Percentiles rank a stretch among this genome's conserved stretches.
Conservation (phyloP, 495 filamentous ascomycete genomes). For the Poronia punctata region DNA sequence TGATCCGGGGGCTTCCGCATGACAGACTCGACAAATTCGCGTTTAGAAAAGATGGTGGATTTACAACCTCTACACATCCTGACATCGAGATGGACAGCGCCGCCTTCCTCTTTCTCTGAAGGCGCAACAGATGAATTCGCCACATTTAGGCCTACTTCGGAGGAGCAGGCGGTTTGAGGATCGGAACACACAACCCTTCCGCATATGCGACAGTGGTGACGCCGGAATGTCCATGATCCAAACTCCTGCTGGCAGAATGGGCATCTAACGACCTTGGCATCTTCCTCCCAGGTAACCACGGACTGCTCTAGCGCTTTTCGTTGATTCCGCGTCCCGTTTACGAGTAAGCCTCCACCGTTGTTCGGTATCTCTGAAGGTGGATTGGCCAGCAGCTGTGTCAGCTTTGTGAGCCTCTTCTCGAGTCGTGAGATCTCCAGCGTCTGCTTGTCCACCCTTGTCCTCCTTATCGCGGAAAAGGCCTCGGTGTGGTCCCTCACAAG, state of each 20-base stretch:
- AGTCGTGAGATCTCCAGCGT: constrained; percentile 80
- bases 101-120: constrained; percentile 29
- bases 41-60: constrained; percentile 71
- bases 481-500: constrained; percentile 61
- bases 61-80: constrained; percentile 91
- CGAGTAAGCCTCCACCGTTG: constrained; percentile 23
- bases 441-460: constrained; percentile 73
- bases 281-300: constrained; percentile 92
- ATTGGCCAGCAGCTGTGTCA: constrained; percentile 75
- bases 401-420: constrained; percentile 84
- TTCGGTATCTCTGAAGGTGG: constrained; percentile 51
- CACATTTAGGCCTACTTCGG: constrained; percentile 73
- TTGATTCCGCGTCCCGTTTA: constrained; percentile 48
- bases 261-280: constrained; percentile 69
- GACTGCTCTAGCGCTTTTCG: constrained; percentile 81
- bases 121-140: constrained; percentile 26
- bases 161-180: constrained; percentile 72
- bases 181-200: constrained; percentile 90
- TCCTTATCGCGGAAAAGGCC: constrained; percentile 59
- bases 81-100: constrained; percentile 65
- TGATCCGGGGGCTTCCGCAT: constrained; percentile 65
- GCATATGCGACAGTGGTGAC: constrained; percentile 92
- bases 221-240: constrained; percentile 75
- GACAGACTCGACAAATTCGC: constrained; percentile 70
- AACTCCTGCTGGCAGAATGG: constrained; percentile 96